Conservation (phyloP, 2,329 filamentous ascomycete genomes). For the Fusarium pininemorale region DNA sequence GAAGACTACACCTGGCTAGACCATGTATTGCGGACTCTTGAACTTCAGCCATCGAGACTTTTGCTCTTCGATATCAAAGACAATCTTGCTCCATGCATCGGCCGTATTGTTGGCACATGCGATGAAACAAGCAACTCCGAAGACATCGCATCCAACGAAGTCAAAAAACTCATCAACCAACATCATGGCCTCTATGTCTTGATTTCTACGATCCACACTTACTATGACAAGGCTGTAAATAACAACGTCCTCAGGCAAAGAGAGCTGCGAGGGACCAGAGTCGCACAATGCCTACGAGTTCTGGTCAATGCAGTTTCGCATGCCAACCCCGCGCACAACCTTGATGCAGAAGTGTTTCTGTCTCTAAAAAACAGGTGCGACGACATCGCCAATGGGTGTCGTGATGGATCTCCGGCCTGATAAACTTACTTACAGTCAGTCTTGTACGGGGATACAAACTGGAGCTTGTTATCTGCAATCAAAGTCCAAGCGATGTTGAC, state of each 20-base stretch:
- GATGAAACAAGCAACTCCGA: neutral
- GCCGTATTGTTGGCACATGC: neutral
- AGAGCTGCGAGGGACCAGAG: neutral
- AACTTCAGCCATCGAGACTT: neutral
- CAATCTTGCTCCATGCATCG: neutral
- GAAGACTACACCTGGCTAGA: neutral
- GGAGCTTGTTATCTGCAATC: neutral
- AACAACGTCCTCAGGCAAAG: neutral
- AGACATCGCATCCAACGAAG: neutral
- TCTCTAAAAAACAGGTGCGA: neutral
- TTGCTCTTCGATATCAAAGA: neutral
- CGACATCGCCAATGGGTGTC: neutral
- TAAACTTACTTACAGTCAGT: neutral
- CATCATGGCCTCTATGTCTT: neutral
- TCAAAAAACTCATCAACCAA: neutral
- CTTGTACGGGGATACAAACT: neutral
- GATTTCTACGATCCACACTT: neutral
- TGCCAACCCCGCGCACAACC: neutral
- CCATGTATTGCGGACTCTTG: neutral
- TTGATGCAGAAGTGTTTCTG: neutral
- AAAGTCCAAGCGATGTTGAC: neutral
- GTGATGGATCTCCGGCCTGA: neutral
- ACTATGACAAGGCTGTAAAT: neutral
- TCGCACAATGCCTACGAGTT: neutral
- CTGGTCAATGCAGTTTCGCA: neutral